A percentile compares a stretch with the other conserved stretches of the same genome.
Conservation (phyloP, 2,329 filamentous ascomycete genomes). For the Talaromyces sp. region DNA sequence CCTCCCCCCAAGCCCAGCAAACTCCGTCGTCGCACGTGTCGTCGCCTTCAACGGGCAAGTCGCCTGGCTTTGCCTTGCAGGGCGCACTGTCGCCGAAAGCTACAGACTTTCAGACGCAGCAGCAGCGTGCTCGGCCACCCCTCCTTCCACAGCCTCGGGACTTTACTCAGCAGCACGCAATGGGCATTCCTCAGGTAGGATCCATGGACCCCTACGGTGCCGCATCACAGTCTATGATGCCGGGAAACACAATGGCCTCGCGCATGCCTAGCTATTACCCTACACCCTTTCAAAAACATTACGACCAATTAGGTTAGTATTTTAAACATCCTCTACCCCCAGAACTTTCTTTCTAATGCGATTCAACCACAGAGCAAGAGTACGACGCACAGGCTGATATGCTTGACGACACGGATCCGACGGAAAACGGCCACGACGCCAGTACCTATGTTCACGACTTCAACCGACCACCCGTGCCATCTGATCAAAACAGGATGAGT, state of each 20-base stretch:
- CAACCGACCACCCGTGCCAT: conserved; percentile 37
- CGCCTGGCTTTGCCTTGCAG: conserved; percentile 56
- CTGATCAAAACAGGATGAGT: conserved; percentile 34
- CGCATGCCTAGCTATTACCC: conserved; percentile 62
- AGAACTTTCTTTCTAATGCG: conserved; percentile 41
- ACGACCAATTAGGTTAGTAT: conserved; percentile 89
- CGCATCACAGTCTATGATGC: conserved; percentile 21
- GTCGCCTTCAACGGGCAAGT: conserved; percentile 58
- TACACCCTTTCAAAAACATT: conserved; percentile 86
- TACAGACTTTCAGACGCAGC: conserved; percentile 51
- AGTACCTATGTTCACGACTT: conserved; percentile 58
- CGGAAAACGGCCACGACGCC: conserved; percentile 60
- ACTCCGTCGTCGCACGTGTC: conserved; percentile 75
- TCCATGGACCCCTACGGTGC: conserved; percentile 22
- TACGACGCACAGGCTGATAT: conserved; percentile 88
- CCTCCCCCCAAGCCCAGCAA: conserved; percentile 69
- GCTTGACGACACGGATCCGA: conserved; percentile 70
- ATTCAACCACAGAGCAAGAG: conserved; percentile 80
- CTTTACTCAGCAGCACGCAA: conserved; percentile 27
- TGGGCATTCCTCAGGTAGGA: conserved; percentile 33
- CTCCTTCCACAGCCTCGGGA: conserved; percentile 34
- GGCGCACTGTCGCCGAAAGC: conserved; percentile 57
- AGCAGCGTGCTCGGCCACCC: conserved; percentile 49
- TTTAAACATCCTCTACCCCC: conserved; percentile 23
- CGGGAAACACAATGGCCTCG: conserved; percentile 23